phyloP scores from a whole-genome alignment of 2,329 filamentous ascomycete genomes.

The Verticillium zaregamsianum region DNA sequence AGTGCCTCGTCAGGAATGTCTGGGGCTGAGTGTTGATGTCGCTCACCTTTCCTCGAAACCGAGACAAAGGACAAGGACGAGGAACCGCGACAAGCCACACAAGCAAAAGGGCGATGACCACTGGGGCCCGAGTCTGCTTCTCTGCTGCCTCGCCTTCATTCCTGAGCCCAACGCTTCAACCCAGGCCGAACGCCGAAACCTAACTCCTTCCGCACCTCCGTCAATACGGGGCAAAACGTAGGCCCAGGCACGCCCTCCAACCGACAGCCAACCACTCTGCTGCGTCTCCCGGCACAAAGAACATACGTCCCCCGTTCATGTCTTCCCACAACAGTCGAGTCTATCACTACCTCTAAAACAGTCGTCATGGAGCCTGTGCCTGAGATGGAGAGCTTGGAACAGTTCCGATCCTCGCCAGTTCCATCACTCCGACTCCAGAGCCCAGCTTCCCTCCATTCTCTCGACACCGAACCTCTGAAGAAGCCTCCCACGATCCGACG shows the following conservation, averaged over 20 bases:
- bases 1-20: neutral
- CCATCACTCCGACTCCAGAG: constrained; percentile 48
- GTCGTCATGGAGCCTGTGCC: constrained; percentile 61
- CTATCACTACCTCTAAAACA: constrained; percentile 9
- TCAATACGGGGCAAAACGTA: neutral
- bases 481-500: constrained; percentile 53
- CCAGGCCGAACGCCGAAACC: neutral
- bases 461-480: constrained; percentile 38
- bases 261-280: neutral
- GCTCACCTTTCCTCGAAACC: neutral
- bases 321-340: neutral
- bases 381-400: constrained; percentile 65
- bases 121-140: neutral
- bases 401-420: constrained; percentile 56
- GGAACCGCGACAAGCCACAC: neutral
- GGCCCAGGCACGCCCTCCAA: neutral
- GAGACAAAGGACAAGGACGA: neutral
- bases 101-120: too few species aligned
- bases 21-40: neutral
- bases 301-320: neutral
- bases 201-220: neutral
- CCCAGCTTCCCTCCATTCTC: constrained; percentile 19
- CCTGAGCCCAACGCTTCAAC: neutral
- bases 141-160: neutral
- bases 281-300: neutral